These are phyloP conservation scores for Phytophthora europaea DNA, from an alignment of 352 stramenopile genomes.

Conservation along the genomic window DNA sequence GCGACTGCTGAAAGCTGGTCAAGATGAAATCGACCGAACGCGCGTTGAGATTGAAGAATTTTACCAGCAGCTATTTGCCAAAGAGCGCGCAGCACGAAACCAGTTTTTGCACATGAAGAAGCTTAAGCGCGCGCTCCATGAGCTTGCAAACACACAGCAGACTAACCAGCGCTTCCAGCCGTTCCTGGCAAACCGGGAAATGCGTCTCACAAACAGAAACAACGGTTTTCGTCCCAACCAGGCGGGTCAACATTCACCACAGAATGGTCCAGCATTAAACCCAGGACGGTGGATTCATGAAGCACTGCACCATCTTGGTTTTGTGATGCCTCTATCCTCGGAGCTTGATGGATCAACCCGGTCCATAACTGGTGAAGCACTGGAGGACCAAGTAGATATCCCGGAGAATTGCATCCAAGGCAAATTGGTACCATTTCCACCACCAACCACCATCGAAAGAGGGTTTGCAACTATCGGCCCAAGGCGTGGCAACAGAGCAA, in stretches of 20 bases:
- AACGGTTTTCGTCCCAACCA: conserved; percentile 10
- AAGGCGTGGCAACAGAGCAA: background rate
- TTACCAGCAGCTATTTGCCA: conserved; percentile 56
- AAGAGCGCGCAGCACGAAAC: conserved; percentile 68
- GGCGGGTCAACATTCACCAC: conserved; percentile 7
- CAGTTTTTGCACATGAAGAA: conserved; percentile 83
- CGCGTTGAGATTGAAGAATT: conserved; percentile 59
- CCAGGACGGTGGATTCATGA: conserved; percentile 44
- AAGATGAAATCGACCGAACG: conserved; percentile 59
- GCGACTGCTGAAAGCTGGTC: conserved; percentile 45
- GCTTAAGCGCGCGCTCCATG: conserved; percentile 73
- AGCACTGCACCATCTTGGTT: conserved; percentile 52
- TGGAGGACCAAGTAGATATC: conserved; percentile 31
- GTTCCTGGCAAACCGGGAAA: conserved; percentile 45
- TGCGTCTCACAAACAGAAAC: conserved; percentile 35
- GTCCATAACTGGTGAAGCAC: background rate
- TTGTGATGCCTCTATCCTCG: conserved; percentile 38
- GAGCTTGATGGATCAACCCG: background rate
- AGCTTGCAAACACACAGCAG: conserved; percentile 60
- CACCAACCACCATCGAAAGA: conserved; percentile 8
- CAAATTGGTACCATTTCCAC: conserved; percentile 46
- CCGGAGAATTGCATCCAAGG: conserved; percentile 45
- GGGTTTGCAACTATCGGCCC: background rate
- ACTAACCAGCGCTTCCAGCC: conserved; percentile 66
- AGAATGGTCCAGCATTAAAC: conserved; percentile 18